Evolutionary conservation across 106 monocot genomes (phyloP).

Genomic region (Phalaenopsis equestris): DNA sequence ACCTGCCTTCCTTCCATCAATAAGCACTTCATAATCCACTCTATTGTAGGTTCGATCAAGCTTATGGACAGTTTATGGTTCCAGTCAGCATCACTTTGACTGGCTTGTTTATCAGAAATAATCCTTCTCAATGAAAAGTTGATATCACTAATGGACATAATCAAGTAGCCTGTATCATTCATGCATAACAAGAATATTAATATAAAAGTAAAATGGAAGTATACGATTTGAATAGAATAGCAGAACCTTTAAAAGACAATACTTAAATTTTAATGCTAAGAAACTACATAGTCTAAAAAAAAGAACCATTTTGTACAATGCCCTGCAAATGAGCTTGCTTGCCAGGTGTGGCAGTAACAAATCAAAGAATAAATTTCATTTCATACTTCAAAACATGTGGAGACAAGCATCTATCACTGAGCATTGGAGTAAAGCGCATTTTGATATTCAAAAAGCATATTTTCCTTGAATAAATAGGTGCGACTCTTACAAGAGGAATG

Average conservation of each 20-base stretch:
- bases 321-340: not conserved
- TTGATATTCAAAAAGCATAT: not conserved
- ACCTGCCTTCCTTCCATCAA: constrained; percentile 18
- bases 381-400: not conserved
- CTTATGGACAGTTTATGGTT: constrained; percentile 9
- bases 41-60: constrained; percentile 27
- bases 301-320: not conserved
- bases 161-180: constrained; percentile 17
- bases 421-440: not conserved
- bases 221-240: not conserved
- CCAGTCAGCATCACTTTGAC: constrained; percentile 4
- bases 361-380: not conserved
- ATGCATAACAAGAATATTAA: not conserved
- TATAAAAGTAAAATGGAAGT: not conserved
- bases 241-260: not conserved
- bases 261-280: not conserved
- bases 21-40: constrained; percentile 35
- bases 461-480: not conserved
- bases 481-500: not conserved
- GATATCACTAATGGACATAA: constrained; percentile 20
- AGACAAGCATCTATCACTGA: not conserved
- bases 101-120: constrained; percentile 15
- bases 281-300: not conserved
- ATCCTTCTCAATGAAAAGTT: constrained; percentile 9
- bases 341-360: not conserved